Evolutionary conservation across 139 green algal genomes (phyloP), one percentile per base, ranked within the genome.

Genomic region (Klebsormidium nitens): DNA sequence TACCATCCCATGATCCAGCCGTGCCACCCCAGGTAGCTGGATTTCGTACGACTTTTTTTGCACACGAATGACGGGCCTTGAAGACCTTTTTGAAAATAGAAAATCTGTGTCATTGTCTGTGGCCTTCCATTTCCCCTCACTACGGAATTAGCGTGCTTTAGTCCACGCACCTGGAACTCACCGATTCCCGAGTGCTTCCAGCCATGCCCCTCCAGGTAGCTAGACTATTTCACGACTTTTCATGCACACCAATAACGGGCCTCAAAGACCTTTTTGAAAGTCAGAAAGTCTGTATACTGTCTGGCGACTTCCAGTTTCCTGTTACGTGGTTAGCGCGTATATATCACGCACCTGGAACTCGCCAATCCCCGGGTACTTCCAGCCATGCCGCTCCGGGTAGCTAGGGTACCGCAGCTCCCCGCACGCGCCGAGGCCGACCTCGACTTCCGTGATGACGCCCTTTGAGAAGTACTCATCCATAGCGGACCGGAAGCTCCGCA

Each of bases 391-490:
- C 36, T 75, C 77, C 2, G 91, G 93, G 72, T 98, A 98, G 0
- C 88, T 86, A 1, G 93, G 93, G 74, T 97, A 98, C 28, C 93
- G 83, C 66, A 97, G 86, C 87, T 98, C 93, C 8, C 93, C 93
- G 6, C 90, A 91, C 6, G 93, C 91, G 5, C 93, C 93, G 47
- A 96, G 76, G 1, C 93, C 93, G 1, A 98, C 86, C 2, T 91
- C 95, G 14, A 98, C 85, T 67, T 98, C 93, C 2, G 83, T 92
- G 38, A 97, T 85, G 2, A 90, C 79, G 34, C 67, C 34, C 26
- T 19, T 28, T 19, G 8, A 48, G 34, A 73, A 26, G 36, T 55
- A 64, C 2, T 46, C 35, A 35, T 34, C 50, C 35, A 61, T 55
- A 17, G n/a, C 34, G 77, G 89, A 78, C 0, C 79, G 77, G 76